Percentiles rank a stretch among this genome's conserved stretches.
Evolutionary conservation across 192 early-diverging fungal species (phyloP).

Genomic region (Kappamyces sp.): DNA sequence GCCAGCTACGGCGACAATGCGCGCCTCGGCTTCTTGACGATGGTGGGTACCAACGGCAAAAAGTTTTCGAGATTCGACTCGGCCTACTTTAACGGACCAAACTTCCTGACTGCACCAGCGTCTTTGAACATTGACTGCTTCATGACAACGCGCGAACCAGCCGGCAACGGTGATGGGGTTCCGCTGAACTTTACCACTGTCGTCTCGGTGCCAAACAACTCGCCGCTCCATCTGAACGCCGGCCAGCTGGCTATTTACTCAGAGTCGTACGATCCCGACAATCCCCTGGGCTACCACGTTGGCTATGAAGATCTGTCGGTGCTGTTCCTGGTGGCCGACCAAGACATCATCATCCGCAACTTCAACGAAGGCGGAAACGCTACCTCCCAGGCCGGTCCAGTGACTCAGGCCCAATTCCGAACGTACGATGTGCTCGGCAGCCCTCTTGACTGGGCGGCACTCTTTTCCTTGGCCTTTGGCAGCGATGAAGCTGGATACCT

Average conservation of each 20-base stretch:
- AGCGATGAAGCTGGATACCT: background rate
- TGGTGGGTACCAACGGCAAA: constrained; percentile 7
- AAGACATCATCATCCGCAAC: background rate
- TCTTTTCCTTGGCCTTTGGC: background rate
- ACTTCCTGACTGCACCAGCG: background rate
- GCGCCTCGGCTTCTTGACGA: constrained; percentile 1
- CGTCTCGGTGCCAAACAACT: background rate
- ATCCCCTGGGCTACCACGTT: background rate
- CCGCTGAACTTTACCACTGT: background rate
- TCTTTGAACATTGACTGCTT: background rate
- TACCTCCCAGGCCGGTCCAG: constrained; percentile 7
- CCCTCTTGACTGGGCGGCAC: background rate
- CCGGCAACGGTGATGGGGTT: constrained; percentile 1
- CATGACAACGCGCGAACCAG: background rate
- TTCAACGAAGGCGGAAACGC: background rate
- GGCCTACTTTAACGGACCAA: constrained; percentile 1
- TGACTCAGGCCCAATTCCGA: background rate
- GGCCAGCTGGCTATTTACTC: background rate
- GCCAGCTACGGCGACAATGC: constrained; percentile 6
- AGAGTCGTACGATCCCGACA: background rate
- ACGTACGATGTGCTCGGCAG: background rate
- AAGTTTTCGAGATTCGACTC: background rate
- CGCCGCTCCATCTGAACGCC: constrained; percentile 9
- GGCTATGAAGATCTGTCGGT: background rate
- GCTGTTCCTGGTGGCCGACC: background rate